Evolutionary conservation across 208 protist species (phyloP).

Genomic region (Trypanosoma mega): DNA sequence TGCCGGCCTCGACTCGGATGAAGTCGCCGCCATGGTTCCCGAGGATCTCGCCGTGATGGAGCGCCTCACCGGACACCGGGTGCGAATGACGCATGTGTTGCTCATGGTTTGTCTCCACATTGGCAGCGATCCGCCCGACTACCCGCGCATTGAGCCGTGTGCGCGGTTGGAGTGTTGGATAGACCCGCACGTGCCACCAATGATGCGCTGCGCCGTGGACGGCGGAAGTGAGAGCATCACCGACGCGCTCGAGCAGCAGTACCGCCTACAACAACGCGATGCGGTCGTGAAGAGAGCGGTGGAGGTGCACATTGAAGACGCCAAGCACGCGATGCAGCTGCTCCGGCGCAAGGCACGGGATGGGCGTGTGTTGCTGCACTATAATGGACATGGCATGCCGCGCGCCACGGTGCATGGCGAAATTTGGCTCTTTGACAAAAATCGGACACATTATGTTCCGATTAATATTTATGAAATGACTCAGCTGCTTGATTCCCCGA

Average conservation of each 20-base stretch:
- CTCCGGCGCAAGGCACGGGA: slow-evolving; percentile 81
- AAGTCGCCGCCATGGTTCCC: slow-evolving; percentile 8
- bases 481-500: slow-evolving; percentile 91
- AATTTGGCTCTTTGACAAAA: slow-evolving; percentile 98
- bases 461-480: slow-evolving; percentile 95
- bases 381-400: slow-evolving; percentile 99
- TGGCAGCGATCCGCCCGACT: slow-evolving; percentile 97
- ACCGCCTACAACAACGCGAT: slow-evolving; percentile 73
- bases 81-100: slow-evolving; percentile 67
- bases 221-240: slow-evolving; percentile 92
- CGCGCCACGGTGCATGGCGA: slow-evolving; percentile 96
- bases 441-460: slow-evolving; percentile 98
- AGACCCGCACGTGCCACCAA: slow-evolving; percentile 79
- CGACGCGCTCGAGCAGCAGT: slow-evolving; percentile 91
- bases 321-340: slow-evolving; percentile 83
- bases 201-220: slow-evolving; percentile 39
- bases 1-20: slow-evolving; percentile 37
- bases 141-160: slow-evolving; percentile 94
- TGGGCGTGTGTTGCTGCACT: slow-evolving; percentile 97
- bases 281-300: slow-evolving; percentile 77
- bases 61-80: slow-evolving; percentile 25
- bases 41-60: slow-evolving; percentile 17
- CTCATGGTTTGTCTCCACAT: slow-evolving; percentile 97
- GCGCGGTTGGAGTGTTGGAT: slow-evolving; percentile 97
- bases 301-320: slow-evolving; percentile 95